phyloP scores from a whole-genome alignment of 768 basidiomycete genomes.

The Pleurotus cornucopiae region DNA sequence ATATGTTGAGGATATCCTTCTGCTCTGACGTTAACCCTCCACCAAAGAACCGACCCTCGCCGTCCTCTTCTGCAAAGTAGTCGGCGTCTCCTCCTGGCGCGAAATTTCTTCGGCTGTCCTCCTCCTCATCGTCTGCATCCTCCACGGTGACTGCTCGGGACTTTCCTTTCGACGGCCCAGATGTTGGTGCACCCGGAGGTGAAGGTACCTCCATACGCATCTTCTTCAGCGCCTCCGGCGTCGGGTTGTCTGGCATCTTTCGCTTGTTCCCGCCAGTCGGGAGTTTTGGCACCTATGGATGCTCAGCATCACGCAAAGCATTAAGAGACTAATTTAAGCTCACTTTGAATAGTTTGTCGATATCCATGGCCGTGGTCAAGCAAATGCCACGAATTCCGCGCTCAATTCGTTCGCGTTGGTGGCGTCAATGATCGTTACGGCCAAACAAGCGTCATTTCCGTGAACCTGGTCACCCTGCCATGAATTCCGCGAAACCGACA shows the following conservation, averaged over 20 bases:
- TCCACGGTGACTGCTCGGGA: constrained; percentile 50
- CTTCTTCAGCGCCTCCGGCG: constrained; percentile 80
- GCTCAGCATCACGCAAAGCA: background rate
- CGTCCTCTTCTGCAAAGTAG: constrained; percentile 88
- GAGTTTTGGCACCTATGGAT: constrained; percentile 59
- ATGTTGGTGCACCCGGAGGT: constrained; percentile 6
- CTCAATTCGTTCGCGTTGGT: background rate
- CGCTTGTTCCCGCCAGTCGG: constrained; percentile 63
- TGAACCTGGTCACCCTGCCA: background rate
- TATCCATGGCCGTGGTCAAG: constrained; percentile 21
- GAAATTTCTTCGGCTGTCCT: constrained; percentile 43
- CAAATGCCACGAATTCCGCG: background rate
- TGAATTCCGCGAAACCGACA: background rate
- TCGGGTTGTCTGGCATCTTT: constrained; percentile 72
- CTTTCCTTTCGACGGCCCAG: constrained; percentile 21
- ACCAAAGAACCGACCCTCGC: constrained; percentile 90
- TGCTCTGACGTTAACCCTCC: constrained; percentile 91
- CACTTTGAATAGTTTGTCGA: constrained; percentile 52
- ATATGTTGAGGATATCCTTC: constrained; percentile 93
- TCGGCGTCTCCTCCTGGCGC: constrained; percentile 87
- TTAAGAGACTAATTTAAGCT: background rate
- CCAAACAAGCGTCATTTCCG: background rate
- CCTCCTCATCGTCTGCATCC: constrained; percentile 57
- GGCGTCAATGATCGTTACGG: background rate
- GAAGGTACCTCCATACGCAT: constrained; percentile 51